Conservation (phyloP, 345 rosid species). For the Hibiscus trionum region DNA sequence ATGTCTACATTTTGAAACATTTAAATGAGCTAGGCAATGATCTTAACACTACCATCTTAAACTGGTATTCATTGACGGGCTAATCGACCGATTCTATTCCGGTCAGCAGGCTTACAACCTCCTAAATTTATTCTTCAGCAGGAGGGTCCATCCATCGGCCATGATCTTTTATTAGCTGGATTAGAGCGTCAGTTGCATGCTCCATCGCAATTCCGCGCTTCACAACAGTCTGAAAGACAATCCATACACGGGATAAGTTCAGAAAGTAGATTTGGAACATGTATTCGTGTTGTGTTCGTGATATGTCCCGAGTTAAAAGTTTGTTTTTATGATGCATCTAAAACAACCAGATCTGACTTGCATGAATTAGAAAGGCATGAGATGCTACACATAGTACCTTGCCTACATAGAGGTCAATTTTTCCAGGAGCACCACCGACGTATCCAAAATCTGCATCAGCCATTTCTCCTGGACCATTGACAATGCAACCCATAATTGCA, state of each 20-base stretch:
- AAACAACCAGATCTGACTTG: conserved; percentile 9
- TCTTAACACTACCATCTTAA: background rate
- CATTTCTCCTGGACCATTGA: conserved; percentile 99
- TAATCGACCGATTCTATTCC: background rate
- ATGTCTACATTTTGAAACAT: background rate
- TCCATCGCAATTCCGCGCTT: conserved; percentile 91
- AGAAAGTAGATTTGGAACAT: background rate
- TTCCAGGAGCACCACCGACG: conserved; percentile 96
- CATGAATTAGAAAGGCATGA: conserved; percentile 12
- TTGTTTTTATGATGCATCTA: background rate
- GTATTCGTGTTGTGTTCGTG: background rate
- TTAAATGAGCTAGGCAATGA: background rate
- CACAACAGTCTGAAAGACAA: conserved; percentile 70
- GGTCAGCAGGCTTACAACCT: background rate
- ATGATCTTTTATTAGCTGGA: conserved; percentile 83
- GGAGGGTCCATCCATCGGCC: conserved; percentile 38
- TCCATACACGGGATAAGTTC: conserved; percentile 5
- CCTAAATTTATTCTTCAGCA: background rate
- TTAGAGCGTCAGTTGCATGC: conserved; percentile 75
- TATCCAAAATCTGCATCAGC: conserved; percentile 99
- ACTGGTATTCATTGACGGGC: background rate
- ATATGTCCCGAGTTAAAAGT: too few species aligned
- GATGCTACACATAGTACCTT: conserved; percentile 39
- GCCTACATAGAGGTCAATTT: conserved; percentile 92
- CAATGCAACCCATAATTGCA: conserved; percentile 98